These are phyloP conservation scores for Phallus indusiatus DNA, from an alignment of 768 basidiomycete species.

Conservation along the genomic window DNA sequence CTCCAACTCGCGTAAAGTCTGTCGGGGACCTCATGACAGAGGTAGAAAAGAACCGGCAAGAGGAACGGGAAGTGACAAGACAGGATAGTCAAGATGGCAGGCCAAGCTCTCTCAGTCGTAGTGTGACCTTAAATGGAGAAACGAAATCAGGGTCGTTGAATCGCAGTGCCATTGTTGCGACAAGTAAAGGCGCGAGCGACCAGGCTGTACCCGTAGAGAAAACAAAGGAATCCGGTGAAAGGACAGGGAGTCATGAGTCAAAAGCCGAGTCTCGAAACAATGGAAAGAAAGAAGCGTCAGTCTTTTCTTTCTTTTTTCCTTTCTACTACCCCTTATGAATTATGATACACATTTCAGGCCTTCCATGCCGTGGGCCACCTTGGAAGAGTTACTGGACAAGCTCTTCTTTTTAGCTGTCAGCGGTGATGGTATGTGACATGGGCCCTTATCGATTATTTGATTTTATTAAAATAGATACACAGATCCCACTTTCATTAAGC, in stretches of 20 bases:
- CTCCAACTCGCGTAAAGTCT: constrained; percentile 46
- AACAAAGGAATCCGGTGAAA: neutral
- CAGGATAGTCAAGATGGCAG: neutral
- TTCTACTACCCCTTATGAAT: neutral
- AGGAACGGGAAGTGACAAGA: constrained; percentile 10
- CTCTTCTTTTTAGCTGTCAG: constrained; percentile 75
- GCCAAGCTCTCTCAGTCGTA: neutral
- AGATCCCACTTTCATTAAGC: constrained; percentile 71
- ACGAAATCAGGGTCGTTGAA: neutral
- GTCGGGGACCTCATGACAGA: constrained; percentile 41
- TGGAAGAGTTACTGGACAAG: constrained; percentile 77
- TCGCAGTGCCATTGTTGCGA: neutral
- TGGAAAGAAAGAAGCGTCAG: constrained; percentile 44
- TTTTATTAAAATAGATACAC: constrained; percentile 6
- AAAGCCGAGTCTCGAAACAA: constrained; percentile 12
- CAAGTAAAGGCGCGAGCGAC: neutral
- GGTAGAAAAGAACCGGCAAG: constrained; percentile 17
- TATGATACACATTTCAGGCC: constrained; percentile 29
- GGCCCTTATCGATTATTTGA: constrained; percentile 5
- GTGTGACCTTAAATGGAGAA: neutral
- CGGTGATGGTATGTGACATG: constrained; percentile 54
- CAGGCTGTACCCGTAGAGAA: neutral
- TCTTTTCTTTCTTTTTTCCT: constrained; percentile 7
- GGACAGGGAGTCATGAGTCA: neutral
- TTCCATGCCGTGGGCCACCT: constrained; percentile 60